A percentile compares a stretch with the other conserved stretches of the same genome.
Conservation (phyloP, 306 rosid genomes). For the Nissolia schottii region DNA sequence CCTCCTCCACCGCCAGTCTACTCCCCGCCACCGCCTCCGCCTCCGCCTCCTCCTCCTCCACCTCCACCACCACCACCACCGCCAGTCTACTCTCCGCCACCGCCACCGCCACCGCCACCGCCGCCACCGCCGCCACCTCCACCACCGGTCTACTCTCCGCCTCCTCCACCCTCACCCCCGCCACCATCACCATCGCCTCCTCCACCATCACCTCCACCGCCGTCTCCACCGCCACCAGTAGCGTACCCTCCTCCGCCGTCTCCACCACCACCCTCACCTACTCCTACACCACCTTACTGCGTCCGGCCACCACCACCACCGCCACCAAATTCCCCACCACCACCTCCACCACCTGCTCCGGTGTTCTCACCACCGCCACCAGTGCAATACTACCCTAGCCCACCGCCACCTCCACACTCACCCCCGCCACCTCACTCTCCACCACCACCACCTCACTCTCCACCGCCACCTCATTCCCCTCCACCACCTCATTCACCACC, state of each 20-base stretch:
- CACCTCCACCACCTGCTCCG: conserved; percentile 33
- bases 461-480: too few relatives aligned
- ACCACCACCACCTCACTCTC: conserved; percentile 38
- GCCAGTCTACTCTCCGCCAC: background rate
- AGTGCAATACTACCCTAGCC: conserved; percentile 22
- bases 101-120: conserved; percentile 27
- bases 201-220: background rate
- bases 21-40: conserved; percentile 4
- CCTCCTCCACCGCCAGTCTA: conserved; percentile 35
- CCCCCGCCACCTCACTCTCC: conserved; percentile 37
- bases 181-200: conserved; percentile 25
- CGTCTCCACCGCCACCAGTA: conserved; percentile 19
- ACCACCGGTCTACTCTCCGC: conserved; percentile 19
- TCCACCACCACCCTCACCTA: conserved; percentile 29
- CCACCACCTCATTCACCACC: conserved; percentile 57
- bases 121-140: conserved; percentile 22
- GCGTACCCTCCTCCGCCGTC: conserved; percentile 26
- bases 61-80: conserved; percentile 21
- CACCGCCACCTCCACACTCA: conserved; percentile 27
- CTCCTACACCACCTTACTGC: conserved; percentile 34
- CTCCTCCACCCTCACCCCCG: background rate
- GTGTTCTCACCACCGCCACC: conserved; percentile 30
- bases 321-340: conserved; percentile 28
- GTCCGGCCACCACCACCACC: conserved; percentile 27
- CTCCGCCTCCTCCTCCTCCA: conserved; percentile 12